These are phyloP conservation scores for Penicillium sumatraense DNA, from an alignment of 2,329 filamentous ascomycete species.

Conservation along the genomic window DNA sequence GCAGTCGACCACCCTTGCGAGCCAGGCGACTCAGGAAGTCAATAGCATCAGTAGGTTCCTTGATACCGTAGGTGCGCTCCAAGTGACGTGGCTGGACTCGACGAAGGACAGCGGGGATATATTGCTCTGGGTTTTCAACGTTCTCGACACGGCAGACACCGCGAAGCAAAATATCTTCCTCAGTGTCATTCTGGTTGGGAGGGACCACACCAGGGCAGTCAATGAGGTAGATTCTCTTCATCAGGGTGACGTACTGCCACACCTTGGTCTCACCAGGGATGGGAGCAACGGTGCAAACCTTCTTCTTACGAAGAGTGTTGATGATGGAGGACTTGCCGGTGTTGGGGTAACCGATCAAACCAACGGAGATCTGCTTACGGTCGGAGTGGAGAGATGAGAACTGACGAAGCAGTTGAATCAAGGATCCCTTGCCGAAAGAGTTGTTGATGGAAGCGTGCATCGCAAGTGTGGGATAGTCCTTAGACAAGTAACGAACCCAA, in stretches of 20 bases:
- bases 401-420: constrained; percentile 90
- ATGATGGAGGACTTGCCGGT: constrained; percentile 97
- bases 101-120: constrained; percentile 80
- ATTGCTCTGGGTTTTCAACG: constrained; percentile 94
- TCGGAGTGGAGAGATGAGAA: constrained; percentile 89
- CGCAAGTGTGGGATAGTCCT: constrained; percentile 89
- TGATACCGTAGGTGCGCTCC: constrained; percentile 89
- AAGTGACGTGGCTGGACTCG: constrained; percentile 86
- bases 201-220: constrained; percentile 97
- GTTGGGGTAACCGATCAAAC: constrained; percentile 88
- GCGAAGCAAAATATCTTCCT: constrained; percentile 84
- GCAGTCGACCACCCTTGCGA: constrained; percentile 80
- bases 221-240: constrained; percentile 93
- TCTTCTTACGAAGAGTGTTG: constrained; percentile 92
- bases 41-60: constrained; percentile 74
- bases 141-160: constrained; percentile 95
- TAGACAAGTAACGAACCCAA: constrained; percentile 88
- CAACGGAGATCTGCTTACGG: constrained; percentile 92
- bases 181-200: constrained; percentile 79
- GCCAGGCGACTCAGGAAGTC: constrained; percentile 88
- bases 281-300: constrained; percentile 89
- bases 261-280: constrained; percentile 97
- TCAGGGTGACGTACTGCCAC: constrained; percentile 96
- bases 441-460: constrained; percentile 96
- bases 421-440: constrained; percentile 91